Conservation (phyloP, 2,329 filamentous ascomycete genomes). For the Scytalidium sp. region DNA sequence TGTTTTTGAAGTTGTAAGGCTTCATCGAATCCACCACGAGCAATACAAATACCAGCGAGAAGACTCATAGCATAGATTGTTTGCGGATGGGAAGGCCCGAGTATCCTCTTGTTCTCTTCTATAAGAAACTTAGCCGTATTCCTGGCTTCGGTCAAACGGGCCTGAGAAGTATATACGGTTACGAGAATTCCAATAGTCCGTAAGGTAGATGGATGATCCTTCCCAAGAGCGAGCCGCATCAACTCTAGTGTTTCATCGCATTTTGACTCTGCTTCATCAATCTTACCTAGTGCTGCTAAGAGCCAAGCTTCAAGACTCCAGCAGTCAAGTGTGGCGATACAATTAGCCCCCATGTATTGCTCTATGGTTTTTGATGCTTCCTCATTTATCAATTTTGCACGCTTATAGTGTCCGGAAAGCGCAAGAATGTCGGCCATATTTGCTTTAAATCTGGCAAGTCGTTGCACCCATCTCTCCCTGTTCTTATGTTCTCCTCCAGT, state of each 20-base stretch:
- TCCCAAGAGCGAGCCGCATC: not conserved
- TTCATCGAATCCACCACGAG: not conserved
- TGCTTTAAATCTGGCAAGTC: too few species aligned
- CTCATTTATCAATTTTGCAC: too few species aligned
- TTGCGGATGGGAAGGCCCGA: constrained; percentile 2
- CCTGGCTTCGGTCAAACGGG: constrained; percentile 1
- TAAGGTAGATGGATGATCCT: constrained; percentile 2
- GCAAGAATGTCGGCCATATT: too few species aligned
- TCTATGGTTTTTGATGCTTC: too few species aligned
- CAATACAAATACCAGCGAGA: not conserved
- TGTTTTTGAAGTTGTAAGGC: not conserved
- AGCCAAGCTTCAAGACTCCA: too few species aligned
- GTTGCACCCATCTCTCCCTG: too few species aligned
- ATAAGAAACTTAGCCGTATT: constrained; percentile 1
- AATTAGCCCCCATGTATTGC: too few species aligned
- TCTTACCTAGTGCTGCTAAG: too few species aligned
- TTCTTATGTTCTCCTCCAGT: too few species aligned
- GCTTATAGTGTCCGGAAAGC: too few species aligned
- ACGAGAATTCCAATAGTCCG: constrained; percentile 3
- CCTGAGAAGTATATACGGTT: not conserved
- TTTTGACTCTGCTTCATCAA: too few species aligned
- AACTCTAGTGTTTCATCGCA: constrained; percentile 2
- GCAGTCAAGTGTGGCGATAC: too few species aligned
- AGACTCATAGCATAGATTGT: not conserved
- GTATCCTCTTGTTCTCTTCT: not conserved